These are phyloP conservation scores for Nothomitra cinnamomea DNA, from an alignment of 2,329 filamentous ascomycete genomes.

Conservation along the genomic window DNA sequence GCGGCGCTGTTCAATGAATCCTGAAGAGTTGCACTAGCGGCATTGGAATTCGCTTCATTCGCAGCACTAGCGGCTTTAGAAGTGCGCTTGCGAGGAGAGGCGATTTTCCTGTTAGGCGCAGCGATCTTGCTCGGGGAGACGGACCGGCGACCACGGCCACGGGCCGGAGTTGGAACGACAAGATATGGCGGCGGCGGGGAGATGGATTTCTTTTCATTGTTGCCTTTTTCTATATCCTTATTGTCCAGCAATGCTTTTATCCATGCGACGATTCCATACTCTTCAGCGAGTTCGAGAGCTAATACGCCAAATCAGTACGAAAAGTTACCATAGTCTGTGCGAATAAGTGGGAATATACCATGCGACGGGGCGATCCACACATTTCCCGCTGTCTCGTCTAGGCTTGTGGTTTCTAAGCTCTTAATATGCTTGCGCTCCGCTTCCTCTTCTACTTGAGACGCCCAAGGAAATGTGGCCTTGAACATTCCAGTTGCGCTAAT, in stretches of 20 bases:
- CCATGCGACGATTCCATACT: constrained; percentile 78
- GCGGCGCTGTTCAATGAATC: constrained; percentile 28
- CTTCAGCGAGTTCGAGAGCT: constrained; percentile 68
- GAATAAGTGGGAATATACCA: constrained; percentile 26
- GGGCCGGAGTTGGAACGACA: constrained; percentile 28
- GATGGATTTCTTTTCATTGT: constrained; percentile 58
- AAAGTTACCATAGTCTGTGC: not conserved
- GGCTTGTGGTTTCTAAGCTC: constrained; percentile 59
- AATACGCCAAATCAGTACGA: constrained; percentile 14
- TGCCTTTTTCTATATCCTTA: constrained; percentile 52
- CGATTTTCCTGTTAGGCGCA: constrained; percentile 32
- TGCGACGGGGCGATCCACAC: constrained; percentile 79
- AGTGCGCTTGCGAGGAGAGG: constrained; percentile 37
- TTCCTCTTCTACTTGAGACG: constrained; percentile 54
- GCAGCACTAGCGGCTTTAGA: constrained; percentile 31
- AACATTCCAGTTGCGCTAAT: constrained; percentile 84
- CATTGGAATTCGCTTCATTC: constrained; percentile 22
- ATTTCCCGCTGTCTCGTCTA: constrained; percentile 88
- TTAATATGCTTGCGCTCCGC: constrained; percentile 73
- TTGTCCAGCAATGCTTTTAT: constrained; percentile 83
- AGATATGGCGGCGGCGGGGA: constrained; percentile 68
- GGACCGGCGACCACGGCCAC: constrained; percentile 39
- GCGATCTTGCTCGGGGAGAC: constrained; percentile 32
- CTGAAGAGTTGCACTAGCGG: constrained; percentile 31
- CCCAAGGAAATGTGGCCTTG: constrained; percentile 74